phyloP scores from a whole-genome alignment of 192 early-diverging fungal genomes.

The Coemansia sp. region DNA sequence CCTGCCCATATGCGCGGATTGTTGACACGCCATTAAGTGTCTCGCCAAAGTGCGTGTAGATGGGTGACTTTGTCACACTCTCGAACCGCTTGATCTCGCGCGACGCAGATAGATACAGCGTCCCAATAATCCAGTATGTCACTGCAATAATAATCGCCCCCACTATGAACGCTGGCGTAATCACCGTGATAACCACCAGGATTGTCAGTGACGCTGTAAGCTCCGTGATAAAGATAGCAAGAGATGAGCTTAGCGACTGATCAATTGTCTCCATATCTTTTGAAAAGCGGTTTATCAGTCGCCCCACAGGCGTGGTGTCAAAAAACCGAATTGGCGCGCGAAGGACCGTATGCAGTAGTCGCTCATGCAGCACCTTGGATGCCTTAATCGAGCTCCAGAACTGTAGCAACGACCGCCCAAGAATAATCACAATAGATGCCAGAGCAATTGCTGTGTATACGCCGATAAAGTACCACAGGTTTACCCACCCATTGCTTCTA shows the following conservation, averaged over 20 bases:
- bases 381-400: conserved; percentile 48
- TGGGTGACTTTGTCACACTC: conserved; percentile 68
- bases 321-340: conserved; percentile 85
- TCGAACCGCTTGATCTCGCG: conserved; percentile 89
- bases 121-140: conserved; percentile 67
- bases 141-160: conserved; percentile 69
- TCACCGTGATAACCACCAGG: conserved; percentile 58
- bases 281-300: conserved; percentile 85
- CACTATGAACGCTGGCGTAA: conserved; percentile 75
- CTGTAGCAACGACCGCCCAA: conserved; percentile 40
- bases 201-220: conserved; percentile 59
- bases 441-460: conserved; percentile 37
- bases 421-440: conserved; percentile 24
- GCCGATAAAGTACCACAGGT: conserved; percentile 36
- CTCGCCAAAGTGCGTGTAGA: conserved; percentile 78
- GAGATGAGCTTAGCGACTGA: conserved; percentile 60
- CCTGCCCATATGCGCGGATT: conserved; percentile 76
- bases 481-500: conserved; percentile 1
- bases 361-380: conserved; percentile 37
- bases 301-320: conserved; percentile 82
- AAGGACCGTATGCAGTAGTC: conserved; percentile 51
- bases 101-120: conserved; percentile 68
- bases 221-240: conserved; percentile 61
- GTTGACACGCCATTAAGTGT: conserved; percentile 69
- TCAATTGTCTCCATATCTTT: conserved; percentile 77